Conservation (phyloP, 2,329 filamentous ascomycete species). For the Curvularia hawaiiensis region DNA sequence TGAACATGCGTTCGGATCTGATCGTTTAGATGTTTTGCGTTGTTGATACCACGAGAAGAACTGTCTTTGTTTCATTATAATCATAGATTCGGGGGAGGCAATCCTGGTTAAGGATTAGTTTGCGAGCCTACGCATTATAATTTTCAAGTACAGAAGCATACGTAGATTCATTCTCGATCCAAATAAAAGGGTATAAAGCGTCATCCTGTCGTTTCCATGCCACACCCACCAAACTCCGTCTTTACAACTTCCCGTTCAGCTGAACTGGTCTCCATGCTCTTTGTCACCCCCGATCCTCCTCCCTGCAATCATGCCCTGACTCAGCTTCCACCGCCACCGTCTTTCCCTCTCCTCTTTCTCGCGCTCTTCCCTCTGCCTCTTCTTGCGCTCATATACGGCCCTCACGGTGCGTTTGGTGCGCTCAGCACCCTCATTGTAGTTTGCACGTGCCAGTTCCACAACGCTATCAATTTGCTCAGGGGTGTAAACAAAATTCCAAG, state of each 20-base stretch:
- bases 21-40: not conserved
- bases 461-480: slow-evolving; percentile 87
- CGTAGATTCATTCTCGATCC: slow-evolving; percentile 7
- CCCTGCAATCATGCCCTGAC: slow-evolving; percentile 57
- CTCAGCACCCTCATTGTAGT: slow-evolving; percentile 82
- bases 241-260: slow-evolving; percentile 27
- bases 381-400: slow-evolving; percentile 94
- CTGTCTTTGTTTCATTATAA: not conserved
- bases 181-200: slow-evolving; percentile 10
- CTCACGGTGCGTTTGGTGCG: slow-evolving; percentile 78
- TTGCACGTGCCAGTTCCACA: slow-evolving; percentile 79
- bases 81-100: too few species aligned
- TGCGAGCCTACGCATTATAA: not conserved
- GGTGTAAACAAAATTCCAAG: slow-evolving; percentile 98
- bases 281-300: slow-evolving; percentile 63
- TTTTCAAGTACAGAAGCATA: too few species aligned
- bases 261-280: slow-evolving; percentile 67
- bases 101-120: not conserved
- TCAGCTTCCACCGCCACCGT: slow-evolving; percentile 46
- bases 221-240: not conserved
- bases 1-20: not conserved
- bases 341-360: slow-evolving; percentile 51
- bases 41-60: not conserved
- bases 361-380: slow-evolving; percentile 64
- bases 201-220: not conserved